Percentiles rank a stretch among this genome's conserved stretches.
phyloP scores from a whole-genome alignment of 169 alveolate genomes.

The Plasmodium yoelii region DNA sequence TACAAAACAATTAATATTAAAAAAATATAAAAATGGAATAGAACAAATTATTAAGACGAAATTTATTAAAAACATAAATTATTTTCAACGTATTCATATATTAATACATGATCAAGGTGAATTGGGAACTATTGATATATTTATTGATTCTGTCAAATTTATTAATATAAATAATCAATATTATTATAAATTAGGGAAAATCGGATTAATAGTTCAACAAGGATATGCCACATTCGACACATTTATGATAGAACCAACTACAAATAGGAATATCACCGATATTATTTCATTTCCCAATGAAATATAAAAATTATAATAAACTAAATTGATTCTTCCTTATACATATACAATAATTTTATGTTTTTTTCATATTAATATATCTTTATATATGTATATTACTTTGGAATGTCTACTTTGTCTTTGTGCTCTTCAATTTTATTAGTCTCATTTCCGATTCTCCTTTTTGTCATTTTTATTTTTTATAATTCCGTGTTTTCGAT shows the following conservation, averaged over 20 bases:
- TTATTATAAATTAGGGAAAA: constrained; percentile 40
- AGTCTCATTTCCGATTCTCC: no score
- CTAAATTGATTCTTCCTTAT: no score
- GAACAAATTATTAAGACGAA: constrained; percentile 26
- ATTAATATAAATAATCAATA: constrained; percentile 20
- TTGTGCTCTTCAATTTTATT: no score
- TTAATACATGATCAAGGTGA: constrained; percentile 54
- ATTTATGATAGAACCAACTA: constrained; percentile 10
- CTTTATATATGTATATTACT: no score
- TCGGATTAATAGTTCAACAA: constrained; percentile 35
- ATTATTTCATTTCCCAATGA: no score
- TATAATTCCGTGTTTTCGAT: constrained; percentile 18
- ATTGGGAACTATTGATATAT: constrained; percentile 26
- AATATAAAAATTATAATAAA: no score
- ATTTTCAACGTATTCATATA: constrained; percentile 57
- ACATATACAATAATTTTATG: no score
- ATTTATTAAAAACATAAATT: constrained; percentile 40
- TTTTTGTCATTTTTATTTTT: neutral
- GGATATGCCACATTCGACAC: constrained; percentile 70
- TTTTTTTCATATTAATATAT: no score
- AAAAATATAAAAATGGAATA: constrained; percentile 32
- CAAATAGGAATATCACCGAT: neutral
- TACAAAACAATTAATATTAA: constrained; percentile 35
- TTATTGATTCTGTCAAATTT: constrained; percentile 25
- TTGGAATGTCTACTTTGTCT: no score